A percentile compares a stretch with the other conserved stretches of the same genome.
Conservation (phyloP, 2,329 filamentous ascomycete species). For the Dothistroma septosporum region DNA sequence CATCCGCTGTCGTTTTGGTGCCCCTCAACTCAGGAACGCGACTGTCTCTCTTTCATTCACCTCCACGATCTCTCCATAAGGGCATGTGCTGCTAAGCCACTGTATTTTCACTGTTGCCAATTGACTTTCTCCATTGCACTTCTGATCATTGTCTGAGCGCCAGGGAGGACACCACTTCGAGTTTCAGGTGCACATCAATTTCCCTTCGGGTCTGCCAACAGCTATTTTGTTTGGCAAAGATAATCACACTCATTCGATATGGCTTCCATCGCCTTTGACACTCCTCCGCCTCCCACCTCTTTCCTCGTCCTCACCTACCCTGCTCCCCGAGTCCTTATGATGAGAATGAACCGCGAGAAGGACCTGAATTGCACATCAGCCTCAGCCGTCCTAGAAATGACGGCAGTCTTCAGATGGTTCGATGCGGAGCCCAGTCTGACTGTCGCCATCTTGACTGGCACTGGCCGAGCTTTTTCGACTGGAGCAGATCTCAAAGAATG, state of each 20-base stretch:
- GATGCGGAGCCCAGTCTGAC: slow-evolving; percentile 28
- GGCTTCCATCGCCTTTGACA: background rate
- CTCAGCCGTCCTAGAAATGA: slow-evolving; percentile 29
- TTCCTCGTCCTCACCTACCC: background rate
- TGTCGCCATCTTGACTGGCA: slow-evolving; percentile 33
- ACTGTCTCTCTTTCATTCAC: background rate
- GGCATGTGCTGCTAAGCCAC: background rate
- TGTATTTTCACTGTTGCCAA: background rate
- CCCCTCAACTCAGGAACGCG: background rate
- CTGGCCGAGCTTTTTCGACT: slow-evolving; percentile 34
- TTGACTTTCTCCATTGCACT: background rate
- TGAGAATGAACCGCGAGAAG: slow-evolving; percentile 28
- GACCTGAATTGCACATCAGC: slow-evolving; percentile 33
- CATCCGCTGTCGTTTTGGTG: background rate
- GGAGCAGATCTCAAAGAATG: slow-evolving; percentile 36
- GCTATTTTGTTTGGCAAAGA: too few relatives aligned
- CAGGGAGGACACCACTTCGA: background rate
- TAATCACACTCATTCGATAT: background rate
- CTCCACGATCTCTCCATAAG: background rate
- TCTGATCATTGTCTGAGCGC: background rate
- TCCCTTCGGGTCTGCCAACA: too few relatives aligned
- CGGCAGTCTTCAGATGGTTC: slow-evolving; percentile 30
- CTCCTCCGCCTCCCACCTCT: background rate
- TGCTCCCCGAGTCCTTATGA: slow-evolving; percentile 2
- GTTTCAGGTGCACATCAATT: too few relatives aligned